phyloP scores from a whole-genome alignment of 2,329 filamentous ascomycete species.

The Dothistroma septosporum region DNA sequence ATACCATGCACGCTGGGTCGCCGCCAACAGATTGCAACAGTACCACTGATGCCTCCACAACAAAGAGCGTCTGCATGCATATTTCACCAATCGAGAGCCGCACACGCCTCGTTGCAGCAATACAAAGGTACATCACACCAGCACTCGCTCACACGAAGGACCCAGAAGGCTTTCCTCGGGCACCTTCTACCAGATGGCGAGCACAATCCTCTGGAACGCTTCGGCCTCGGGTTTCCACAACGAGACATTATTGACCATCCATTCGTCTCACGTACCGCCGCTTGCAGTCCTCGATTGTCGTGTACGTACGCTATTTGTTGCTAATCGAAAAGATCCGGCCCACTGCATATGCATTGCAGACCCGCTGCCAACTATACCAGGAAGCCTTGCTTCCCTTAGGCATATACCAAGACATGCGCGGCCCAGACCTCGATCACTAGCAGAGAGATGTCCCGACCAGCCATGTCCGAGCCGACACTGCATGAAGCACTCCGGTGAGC shows the following conservation, averaged over 20 bases:
- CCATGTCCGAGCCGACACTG: neutral
- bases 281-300: slow-evolving; percentile 9
- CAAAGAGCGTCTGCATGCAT: neutral
- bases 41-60: neutral
- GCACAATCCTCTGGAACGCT: neutral
- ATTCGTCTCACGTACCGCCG: neutral
- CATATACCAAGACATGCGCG: neutral
- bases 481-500: neutral
- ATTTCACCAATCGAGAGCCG: neutral
- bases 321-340: slow-evolving; percentile 6
- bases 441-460: neutral
- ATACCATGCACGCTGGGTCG: neutral
- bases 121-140: neutral
- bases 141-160: neutral
- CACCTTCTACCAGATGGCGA: neutral
- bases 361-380: slow-evolving; percentile 4
- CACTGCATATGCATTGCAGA: slow-evolving; percentile 15
- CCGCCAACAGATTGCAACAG: neutral
- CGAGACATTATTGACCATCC: neutral
- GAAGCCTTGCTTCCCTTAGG: slow-evolving; percentile 17
- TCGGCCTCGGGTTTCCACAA: neutral
- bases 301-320: slow-evolving; percentile 17
- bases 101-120: neutral
- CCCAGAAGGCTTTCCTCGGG: neutral
- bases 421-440: neutral